Conservation (phyloP, 2,329 filamentous ascomycete genomes). For the Xylaria sp. region DNA sequence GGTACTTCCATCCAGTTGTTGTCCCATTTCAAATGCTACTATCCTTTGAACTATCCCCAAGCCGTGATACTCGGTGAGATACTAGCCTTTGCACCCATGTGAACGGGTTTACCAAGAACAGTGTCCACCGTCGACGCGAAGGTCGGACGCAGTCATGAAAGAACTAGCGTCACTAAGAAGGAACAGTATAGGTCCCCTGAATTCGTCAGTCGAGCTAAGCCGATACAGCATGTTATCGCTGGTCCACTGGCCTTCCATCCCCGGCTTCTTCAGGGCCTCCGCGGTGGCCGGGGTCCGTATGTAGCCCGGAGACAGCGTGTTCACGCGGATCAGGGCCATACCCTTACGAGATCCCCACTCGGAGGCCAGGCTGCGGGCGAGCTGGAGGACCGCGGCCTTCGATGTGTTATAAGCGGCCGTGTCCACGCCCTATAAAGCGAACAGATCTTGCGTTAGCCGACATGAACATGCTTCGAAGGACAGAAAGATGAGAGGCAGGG, state of each 20-base stretch:
- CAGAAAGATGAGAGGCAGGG: no score
- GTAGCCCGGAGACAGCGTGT: constrained; percentile 56
- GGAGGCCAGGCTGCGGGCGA: constrained; percentile 52
- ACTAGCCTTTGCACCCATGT: no score
- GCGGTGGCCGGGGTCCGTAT: constrained; percentile 48
- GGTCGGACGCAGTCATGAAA: constrained; percentile 44
- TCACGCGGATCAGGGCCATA: constrained; percentile 52
- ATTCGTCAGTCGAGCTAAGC: constrained; percentile 40
- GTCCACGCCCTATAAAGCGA: constrained; percentile 37
- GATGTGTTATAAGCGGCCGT: constrained; percentile 55
- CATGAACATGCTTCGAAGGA: no score
- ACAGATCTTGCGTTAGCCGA: no score
- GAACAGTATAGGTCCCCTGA: constrained; percentile 40
- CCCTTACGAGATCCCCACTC: constrained; percentile 51
- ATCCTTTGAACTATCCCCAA: no score
- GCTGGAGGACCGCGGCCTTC: constrained; percentile 57
- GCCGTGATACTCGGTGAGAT: no score
- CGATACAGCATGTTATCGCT: constrained; percentile 40
- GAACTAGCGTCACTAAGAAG: constrained; percentile 41
- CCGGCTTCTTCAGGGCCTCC: constrained; percentile 34
- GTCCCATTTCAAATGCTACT: no score
- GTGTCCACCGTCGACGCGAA: constrained; percentile 44
- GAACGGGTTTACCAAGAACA: constrained; percentile 26
- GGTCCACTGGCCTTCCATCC: constrained; percentile 35
- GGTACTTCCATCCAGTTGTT: no score